Base-by-base conservation (phyloP, 352 stramenopile species). In the Pythium oligandrum region DNA sequence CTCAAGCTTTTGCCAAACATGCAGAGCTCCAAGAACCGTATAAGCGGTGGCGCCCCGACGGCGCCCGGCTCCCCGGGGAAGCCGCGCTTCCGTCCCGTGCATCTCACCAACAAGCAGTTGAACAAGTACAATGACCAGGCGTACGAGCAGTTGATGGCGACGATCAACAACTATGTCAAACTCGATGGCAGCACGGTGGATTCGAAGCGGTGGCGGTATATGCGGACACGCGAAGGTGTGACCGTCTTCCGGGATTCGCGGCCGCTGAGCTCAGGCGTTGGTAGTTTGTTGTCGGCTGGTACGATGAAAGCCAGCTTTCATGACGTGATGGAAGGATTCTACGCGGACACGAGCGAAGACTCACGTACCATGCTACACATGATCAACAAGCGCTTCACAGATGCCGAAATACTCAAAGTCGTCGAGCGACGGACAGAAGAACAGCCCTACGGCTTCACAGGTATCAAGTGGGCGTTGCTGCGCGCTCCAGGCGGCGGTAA, bases 111-210 rank as follows among this genome's bases (percentile, higher is more conserved):
- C 7, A 40, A 40, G 9, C 66, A 76, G 43, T 71, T 84, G 6
- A 66, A 77, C 39, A 59, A 44, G 7, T 82, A 64, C 53, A 66
- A 78, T 40, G 55, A 71, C 7, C 52, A 48, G 10, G 69, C 71
- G 3, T 68, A 78, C 40, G 51, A 56, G 4, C 59, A 53, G 11
- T 58, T 85, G 8, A 58, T 49, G 1, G 37, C 67, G 36, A 80
- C 74, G 3, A 66, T 85, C 12, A 39, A 51, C 30, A 64, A 61
- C 3, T 82, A 79, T 39, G 39, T 51, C 6, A 31, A 57, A 8
- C 44, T 71, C 4, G 49, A 64, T 26, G 47, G 47, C 12, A 47
- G 64, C 6, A 34, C 45, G 3, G 40, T 78, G 3, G 63, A 80
- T 58, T 32, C 37, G 35, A 42, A 52, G 17, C 56, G 56, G 32